A percentile compares a stretch with the other conserved stretches of the same genome.
Evolutionary conservation across 2,329 filamentous ascomycete genomes (phyloP).

Genomic region (Pseudocercospora ulei): DNA sequence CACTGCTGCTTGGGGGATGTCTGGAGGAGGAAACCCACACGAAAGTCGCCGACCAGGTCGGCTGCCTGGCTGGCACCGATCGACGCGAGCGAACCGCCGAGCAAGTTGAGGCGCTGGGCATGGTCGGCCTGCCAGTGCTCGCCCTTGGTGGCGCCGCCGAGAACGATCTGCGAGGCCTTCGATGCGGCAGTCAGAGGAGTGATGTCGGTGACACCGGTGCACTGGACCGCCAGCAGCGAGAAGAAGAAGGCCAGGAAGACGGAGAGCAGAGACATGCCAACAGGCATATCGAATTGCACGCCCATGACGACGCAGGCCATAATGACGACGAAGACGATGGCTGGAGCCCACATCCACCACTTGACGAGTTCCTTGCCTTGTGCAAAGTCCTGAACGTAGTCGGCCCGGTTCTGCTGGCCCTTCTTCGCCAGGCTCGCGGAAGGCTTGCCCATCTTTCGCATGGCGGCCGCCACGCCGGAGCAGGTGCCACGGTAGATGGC

Average conservation of each 20-base stretch:
- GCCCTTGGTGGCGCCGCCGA: conserved; percentile 54
- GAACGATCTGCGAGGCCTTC: conserved; percentile 60
- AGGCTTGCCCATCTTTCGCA: conserved; percentile 38
- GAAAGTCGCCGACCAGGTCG: conserved; percentile 54
- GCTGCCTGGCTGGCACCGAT: conserved; percentile 39
- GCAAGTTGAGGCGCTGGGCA: conserved; percentile 56
- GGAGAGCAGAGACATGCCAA: conserved; percentile 49
- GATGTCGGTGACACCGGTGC: conserved; percentile 46
- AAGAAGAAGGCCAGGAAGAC: conserved; percentile 52
- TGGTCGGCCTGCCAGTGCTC: conserved; percentile 43
- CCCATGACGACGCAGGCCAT: conserved; percentile 44
- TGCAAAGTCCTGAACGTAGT: conserved; percentile 46
- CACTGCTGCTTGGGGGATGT: conserved; percentile 58
- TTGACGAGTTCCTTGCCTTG: conserved; percentile 42
- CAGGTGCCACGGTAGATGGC: conserved; percentile 44
- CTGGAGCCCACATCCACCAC: conserved; percentile 46
- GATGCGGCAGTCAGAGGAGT: conserved; percentile 57
- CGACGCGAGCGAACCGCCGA: conserved; percentile 47
- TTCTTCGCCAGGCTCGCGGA: conserved; percentile 39
- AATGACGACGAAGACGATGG: conserved; percentile 43
- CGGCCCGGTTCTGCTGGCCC: conserved; percentile 34
- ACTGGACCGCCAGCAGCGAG: conserved; percentile 53
- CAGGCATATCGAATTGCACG: conserved; percentile 48
- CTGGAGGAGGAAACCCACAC: conserved; percentile 56
- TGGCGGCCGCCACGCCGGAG: conserved; percentile 37